phyloP scores from a whole-genome alignment of 1,284 basidiomycete species.

The Termitomyces sp. region DNA sequence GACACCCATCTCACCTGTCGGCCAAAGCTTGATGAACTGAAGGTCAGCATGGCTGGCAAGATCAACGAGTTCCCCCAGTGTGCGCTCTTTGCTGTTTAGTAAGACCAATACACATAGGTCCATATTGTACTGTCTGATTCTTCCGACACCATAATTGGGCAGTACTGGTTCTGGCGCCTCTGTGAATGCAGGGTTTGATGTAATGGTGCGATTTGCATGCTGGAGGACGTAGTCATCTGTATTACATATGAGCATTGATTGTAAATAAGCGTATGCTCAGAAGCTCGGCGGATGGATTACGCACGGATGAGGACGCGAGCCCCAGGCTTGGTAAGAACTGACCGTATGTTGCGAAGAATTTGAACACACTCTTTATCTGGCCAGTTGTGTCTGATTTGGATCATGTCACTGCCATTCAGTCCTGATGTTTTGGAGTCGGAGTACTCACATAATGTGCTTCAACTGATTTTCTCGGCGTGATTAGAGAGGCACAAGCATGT shows the following conservation, averaged over 20 bases:
- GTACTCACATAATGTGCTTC: slow-evolving; percentile 1
- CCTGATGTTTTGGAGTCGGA: too few species aligned
- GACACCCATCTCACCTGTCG: slow-evolving; percentile 3
- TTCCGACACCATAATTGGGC: slow-evolving; percentile 33
- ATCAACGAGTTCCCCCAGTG: slow-evolving; percentile 16
- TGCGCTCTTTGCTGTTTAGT: slow-evolving; percentile 30
- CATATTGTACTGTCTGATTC: slow-evolving; percentile 27
- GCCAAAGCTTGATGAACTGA: slow-evolving; percentile 12
- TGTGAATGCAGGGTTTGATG: not conserved
- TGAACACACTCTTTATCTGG: slow-evolving; percentile 23
- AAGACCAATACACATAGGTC: slow-evolving; percentile 32
- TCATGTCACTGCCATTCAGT: not conserved
- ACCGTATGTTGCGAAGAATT: slow-evolving; percentile 27
- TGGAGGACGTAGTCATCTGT: slow-evolving; percentile 21
- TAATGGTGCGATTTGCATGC: slow-evolving; percentile 3
- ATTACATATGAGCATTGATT: not conserved
- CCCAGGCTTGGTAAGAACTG: slow-evolving; percentile 23
- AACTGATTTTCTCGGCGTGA: too few species aligned
- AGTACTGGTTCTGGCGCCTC: slow-evolving; percentile 32
- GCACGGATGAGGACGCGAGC: slow-evolving; percentile 31
- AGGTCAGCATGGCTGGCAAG: slow-evolving; percentile 4
- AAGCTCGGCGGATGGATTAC: slow-evolving; percentile 2
- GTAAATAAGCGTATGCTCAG: not conserved
- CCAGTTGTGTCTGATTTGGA: slow-evolving; percentile 27
- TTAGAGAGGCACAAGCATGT: too few species aligned